Conservation (phyloP, 163 green algal species). For the Scenedesmus sp. region DNA sequence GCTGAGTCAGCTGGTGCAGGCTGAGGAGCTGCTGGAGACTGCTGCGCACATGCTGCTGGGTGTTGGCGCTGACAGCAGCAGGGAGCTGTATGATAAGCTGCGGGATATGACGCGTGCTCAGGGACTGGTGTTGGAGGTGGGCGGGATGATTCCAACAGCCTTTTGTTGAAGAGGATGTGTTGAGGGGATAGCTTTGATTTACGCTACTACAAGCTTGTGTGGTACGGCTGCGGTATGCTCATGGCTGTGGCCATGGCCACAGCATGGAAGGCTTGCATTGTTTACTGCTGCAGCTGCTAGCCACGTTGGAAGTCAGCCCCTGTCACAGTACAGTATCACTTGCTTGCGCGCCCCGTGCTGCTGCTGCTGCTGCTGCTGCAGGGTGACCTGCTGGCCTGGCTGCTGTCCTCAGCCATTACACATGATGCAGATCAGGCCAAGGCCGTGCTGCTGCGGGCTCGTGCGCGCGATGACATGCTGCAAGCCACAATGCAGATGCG, state of each 20-base stretch:
- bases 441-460: conserved; percentile 41
- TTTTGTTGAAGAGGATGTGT: background rate
- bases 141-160: background rate
- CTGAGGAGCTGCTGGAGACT: conserved; percentile 64
- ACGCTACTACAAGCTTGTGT: no score
- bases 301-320: background rate
- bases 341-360: background rate
- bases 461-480: conserved; percentile 63
- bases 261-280: no score
- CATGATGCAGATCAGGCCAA: conserved; percentile 41
- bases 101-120: background rate
- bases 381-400: conserved; percentile 61
- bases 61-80: conserved; percentile 43
- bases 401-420: conserved; percentile 49
- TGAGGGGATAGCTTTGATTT: background rate
- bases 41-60: conserved; percentile 55
- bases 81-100: conserved; percentile 52
- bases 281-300: background rate
- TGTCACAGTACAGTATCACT: background rate
- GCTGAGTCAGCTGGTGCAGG: conserved; percentile 49
- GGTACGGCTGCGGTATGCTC: no score
- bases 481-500: conserved; percentile 58
- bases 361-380: conserved; percentile 24
- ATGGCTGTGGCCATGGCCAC: no score
- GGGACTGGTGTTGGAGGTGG: conserved; percentile 29